Conservation (phyloP, 2,329 filamentous ascomycete species). For the Calonectria crousiana region DNA sequence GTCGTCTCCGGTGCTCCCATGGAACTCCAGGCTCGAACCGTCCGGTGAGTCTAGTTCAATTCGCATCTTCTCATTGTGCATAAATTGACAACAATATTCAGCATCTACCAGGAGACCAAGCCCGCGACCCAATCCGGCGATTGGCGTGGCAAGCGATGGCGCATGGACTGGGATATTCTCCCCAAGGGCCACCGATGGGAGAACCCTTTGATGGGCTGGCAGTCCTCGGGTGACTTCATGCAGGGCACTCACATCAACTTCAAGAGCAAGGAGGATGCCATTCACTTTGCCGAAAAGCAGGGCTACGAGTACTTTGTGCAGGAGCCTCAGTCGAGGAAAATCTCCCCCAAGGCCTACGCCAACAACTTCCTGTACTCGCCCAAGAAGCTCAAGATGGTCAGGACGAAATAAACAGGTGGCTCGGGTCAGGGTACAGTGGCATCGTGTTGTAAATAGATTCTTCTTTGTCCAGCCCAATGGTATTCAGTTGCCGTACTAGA, state of each 20-base stretch:
- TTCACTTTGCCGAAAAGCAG: conserved; percentile 96
- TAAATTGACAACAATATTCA: conserved; percentile 52
- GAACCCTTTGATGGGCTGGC: conserved; percentile 98
- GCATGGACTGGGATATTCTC: conserved; percentile 98
- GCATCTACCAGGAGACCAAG: conserved; percentile 93
- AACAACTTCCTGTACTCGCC: conserved; percentile 93
- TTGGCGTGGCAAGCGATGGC: conserved; percentile 88
- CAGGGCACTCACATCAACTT: conserved; percentile 94
- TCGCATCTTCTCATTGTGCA: not conserved
- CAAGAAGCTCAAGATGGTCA: conserved; percentile 88
- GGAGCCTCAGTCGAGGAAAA: conserved; percentile 90
- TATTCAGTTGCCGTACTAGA: conserved; percentile 14
- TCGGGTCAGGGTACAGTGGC: conserved; percentile 12
- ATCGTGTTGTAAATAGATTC: conserved; percentile 46
- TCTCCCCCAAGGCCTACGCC: conserved; percentile 91
- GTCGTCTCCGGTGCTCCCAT: conserved; percentile 92
- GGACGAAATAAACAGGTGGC: conserved; percentile 74
- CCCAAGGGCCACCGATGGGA: conserved; percentile 97
- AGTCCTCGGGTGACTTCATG: conserved; percentile 94
- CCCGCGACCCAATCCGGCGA: conserved; percentile 95
- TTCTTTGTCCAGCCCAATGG: conserved; percentile 34
- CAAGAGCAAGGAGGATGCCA: conserved; percentile 93
- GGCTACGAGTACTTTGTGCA: conserved; percentile 99
- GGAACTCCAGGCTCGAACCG: conserved; percentile 92
- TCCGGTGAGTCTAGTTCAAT: conserved; percentile 73